These are phyloP conservation scores for Trichothecium roseum DNA, from an alignment of 2,329 filamentous ascomycete genomes.

Conservation along the genomic window DNA sequence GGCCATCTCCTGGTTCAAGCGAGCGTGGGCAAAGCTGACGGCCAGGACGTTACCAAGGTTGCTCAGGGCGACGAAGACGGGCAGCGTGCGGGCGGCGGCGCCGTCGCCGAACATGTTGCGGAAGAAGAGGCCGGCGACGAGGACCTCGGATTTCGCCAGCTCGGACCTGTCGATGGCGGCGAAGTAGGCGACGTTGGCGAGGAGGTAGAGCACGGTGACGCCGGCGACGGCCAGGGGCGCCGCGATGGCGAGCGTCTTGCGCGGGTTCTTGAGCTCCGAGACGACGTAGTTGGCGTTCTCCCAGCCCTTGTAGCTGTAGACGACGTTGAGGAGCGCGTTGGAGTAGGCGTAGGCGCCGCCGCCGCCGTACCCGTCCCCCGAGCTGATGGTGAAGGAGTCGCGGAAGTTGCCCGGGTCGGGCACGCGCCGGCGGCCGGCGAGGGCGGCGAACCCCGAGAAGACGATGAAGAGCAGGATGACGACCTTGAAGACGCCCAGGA, in stretches of 20 bases:
- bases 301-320: conserved; percentile 55
- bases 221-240: conserved; percentile 47
- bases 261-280: conserved; percentile 44
- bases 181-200: conserved; percentile 58
- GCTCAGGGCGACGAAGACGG: conserved; percentile 49
- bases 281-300: conserved; percentile 54
- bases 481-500: conserved; percentile 51
- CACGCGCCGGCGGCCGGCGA: conserved; percentile 37
- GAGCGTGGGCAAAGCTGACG: conserved; percentile 47
- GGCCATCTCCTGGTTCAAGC: conserved; percentile 55
- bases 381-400: conserved; percentile 38
- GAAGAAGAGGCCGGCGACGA: conserved; percentile 53
- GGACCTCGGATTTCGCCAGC: conserved; percentile 45
- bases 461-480: conserved; percentile 50
- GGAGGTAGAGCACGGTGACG: conserved; percentile 49
- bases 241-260: conserved; percentile 42
- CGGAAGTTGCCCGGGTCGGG: conserved; percentile 46
- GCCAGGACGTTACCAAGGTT: conserved; percentile 53
- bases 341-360: conserved; percentile 43
- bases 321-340: conserved; percentile 45
- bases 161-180: conserved; percentile 49
- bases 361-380: conserved; percentile 32
- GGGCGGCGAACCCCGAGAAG: conserved; percentile 46
- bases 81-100: conserved; percentile 36
- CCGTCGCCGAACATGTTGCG: conserved; percentile 48